Evolutionary conservation across 345 rosid species (phyloP).

Genomic region (Pugionium dolabratum): DNA sequence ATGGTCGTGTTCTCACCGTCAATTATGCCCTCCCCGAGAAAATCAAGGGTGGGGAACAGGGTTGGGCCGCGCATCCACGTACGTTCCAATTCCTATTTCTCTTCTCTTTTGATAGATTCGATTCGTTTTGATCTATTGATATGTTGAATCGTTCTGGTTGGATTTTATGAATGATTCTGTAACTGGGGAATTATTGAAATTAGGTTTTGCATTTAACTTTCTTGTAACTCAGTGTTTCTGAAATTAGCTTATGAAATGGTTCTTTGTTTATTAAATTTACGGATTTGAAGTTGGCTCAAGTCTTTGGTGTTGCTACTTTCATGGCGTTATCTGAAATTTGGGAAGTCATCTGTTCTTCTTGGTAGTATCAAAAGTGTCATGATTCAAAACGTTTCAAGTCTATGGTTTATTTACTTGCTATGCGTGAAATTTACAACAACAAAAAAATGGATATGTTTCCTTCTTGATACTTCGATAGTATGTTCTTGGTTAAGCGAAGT

Average conservation of each 20-base stretch:
- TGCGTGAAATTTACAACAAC: background rate
- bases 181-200: background rate
- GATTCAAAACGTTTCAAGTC: background rate
- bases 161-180: background rate
- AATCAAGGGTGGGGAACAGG: conserved; percentile 98
- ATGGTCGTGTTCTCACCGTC: conserved; percentile 97
- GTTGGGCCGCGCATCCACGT: conserved; percentile 99
- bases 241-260: background rate
- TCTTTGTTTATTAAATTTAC: background rate
- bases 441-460: background rate
- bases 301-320: background rate
- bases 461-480: background rate
- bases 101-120: background rate
- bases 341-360: background rate
- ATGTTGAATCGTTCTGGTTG: conserved; percentile 8
- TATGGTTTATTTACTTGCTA: background rate
- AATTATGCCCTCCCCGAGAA: conserved; percentile 94
- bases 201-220: conserved; percentile 4
- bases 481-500: background rate
- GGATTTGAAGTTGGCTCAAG: background rate
- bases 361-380: background rate
- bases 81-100: conserved; percentile 34
- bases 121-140: background rate
- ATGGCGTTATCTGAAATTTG: background rate
- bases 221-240: background rate